Evolutionary conservation across 805 yeast genomes (phyloP).

Genomic region (Sugiyamaella chiloensis): DNA sequence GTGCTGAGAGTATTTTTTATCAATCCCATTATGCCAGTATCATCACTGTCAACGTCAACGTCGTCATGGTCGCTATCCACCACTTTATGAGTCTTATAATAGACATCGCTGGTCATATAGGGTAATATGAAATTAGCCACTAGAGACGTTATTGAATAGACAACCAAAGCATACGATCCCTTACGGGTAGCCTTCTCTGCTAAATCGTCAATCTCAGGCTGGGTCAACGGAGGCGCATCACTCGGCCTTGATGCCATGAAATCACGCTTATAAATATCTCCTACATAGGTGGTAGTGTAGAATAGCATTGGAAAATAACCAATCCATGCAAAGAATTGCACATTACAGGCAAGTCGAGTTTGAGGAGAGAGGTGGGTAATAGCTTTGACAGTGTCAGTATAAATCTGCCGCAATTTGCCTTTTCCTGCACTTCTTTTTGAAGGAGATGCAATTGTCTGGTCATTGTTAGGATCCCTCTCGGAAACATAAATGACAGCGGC

Average conservation of each 20-base stretch:
- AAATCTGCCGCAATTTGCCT: constrained; percentile 12
- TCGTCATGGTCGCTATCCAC: constrained; percentile 14
- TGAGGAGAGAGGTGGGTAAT: constrained; percentile 45
- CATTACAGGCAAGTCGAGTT: constrained; percentile 48
- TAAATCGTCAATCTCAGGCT: constrained; percentile 36
- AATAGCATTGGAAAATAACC: constrained; percentile 66
- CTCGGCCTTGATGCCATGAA: constrained; percentile 34
- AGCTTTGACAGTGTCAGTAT: constrained; percentile 18
- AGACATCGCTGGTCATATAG: constrained; percentile 37
- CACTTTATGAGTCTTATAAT: constrained; percentile 17
- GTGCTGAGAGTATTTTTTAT: not conserved
- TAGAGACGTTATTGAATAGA: constrained; percentile 49
- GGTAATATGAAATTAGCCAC: constrained; percentile 46
- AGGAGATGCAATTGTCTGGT: constrained; percentile 15
- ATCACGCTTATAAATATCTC: constrained; percentile 48
- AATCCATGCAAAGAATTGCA: constrained; percentile 65
- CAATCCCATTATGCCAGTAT: not conserved
- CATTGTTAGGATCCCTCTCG: constrained; percentile 47
- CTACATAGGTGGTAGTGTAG: constrained; percentile 63
- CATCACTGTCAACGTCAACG: constrained; percentile 11
- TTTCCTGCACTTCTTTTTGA: not conserved
- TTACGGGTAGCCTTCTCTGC: constrained; percentile 48
- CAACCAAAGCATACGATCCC: constrained; percentile 51
- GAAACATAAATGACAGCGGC: constrained; percentile 41
- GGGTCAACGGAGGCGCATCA: constrained; percentile 40